Evolutionary conservation across 495 filamentous ascomycete species (phyloP), one percentile per base, ranked within the genome.

Genomic region (Daldinia decipiens): DNA sequence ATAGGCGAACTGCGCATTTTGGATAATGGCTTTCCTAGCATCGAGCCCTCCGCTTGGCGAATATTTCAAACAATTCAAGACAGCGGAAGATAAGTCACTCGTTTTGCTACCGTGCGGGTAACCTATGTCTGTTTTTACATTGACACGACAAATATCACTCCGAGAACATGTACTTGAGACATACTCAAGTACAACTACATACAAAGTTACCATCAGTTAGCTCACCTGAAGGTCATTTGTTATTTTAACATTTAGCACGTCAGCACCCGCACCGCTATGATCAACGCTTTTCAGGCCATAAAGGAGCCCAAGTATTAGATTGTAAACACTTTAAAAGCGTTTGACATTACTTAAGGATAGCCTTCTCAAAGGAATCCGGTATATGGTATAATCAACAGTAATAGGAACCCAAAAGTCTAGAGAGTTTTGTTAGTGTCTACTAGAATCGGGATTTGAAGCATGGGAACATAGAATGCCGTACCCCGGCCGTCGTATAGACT

Each of bases 111-210:
- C 8, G 36, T 50, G 13, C 52, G 26, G 2, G 62, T 39, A 21
- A 34, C 1, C 4, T 65, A 56, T 17, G 12, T 65, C 7, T 65
- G 62, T 15, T 27, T 57, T 31, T 8, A 12, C 27, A 38, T 65
- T 29, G 12, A 57, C 9, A 57, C 62, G 0, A n/a, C 29, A 38
- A 0, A 7, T 5, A 27, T 39, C 13, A 5, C 17, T 11, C 51
- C 1, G 9, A 27, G 1, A 31, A 26, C 34, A 19, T 57, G 50
- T 38, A 39, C 62, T 15, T 52, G 62, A 17, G 19, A 65, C 24
- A 27, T 65, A 15, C 62, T 65, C 3, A 36, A 32, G 6, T 7
- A 24, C 5, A 57, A 57, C 27, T 65, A 65, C 52, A 27, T 8
- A 12, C 2, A 36, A 1, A 4, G 4, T 2, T 12, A 65, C n/a